These are phyloP conservation scores for Trichoderma gamsii DNA, from an alignment of 495 filamentous ascomycete species.

Conservation along the genomic window DNA sequence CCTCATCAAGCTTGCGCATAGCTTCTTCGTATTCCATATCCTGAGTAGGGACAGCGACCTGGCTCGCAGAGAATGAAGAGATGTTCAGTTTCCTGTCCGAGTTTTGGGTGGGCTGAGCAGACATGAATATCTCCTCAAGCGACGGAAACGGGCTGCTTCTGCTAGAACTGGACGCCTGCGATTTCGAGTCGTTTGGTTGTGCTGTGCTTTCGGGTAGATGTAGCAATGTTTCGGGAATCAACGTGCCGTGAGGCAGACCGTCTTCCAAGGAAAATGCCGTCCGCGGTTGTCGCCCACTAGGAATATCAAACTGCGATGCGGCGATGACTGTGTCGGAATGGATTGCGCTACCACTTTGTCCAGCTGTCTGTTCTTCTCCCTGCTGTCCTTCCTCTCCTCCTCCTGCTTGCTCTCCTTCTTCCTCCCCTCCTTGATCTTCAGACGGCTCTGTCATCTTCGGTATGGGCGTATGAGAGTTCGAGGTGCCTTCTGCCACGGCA, in stretches of 20 bases:
- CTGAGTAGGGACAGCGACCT: slow-evolving; percentile 17
- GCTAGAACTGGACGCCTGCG: background rate
- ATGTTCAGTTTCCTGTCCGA: slow-evolving; percentile 21
- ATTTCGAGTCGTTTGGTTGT: background rate
- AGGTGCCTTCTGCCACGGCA: background rate
- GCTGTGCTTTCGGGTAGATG: background rate
- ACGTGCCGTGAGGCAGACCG: slow-evolving; percentile 19
- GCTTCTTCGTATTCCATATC: slow-evolving; percentile 33
- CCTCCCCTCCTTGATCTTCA: background rate
- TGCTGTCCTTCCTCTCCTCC: background rate
- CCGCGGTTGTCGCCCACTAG: slow-evolving; percentile 36
- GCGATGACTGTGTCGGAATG: slow-evolving; percentile 19
- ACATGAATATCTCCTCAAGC: slow-evolving; percentile 29
- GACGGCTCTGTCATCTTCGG: background rate
- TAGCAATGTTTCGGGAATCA: slow-evolving; percentile 17
- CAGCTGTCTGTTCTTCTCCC: background rate
- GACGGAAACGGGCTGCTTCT: slow-evolving; percentile 31
- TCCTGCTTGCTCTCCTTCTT: background rate
- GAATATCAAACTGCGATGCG: slow-evolving; percentile 31
- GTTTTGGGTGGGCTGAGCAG: slow-evolving; percentile 23
- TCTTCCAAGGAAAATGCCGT: slow-evolving; percentile 27
- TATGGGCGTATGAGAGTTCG: background rate
- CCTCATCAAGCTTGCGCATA: slow-evolving; percentile 31
- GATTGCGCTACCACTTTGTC: background rate
- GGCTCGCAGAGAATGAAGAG: slow-evolving; percentile 19